Conservation (phyloP, 805 yeast genomes). For the Candida arabinofermentans region DNA sequence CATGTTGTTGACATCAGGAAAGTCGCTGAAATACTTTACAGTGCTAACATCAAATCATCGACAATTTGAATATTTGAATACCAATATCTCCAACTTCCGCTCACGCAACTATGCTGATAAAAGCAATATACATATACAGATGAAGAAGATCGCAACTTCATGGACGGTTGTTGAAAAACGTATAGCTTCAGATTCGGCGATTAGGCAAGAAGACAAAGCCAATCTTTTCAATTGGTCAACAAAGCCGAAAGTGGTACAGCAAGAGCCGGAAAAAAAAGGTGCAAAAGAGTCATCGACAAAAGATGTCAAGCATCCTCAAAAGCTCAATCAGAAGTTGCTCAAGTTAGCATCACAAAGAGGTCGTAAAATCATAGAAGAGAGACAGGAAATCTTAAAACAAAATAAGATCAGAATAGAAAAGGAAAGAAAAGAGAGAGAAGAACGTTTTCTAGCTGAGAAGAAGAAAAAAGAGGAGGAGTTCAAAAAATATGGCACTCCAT, state of each 20-base stretch:
- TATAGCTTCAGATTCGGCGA: conserved; percentile 8
- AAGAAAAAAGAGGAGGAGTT: conserved; percentile 19
- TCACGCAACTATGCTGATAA: conserved; percentile 16
- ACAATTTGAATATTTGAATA: neutral
- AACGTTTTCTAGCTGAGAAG: conserved; percentile 15
- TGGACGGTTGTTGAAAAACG: conserved; percentile 30
- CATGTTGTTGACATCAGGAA: conserved; percentile 1
- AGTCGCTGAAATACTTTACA: conserved; percentile 10
- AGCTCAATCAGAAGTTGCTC: conserved; percentile 20
- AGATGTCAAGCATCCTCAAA: conserved; percentile 5
- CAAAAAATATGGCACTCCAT: conserved; percentile 15
- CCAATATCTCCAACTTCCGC: conserved; percentile 13
- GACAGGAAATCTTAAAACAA: conserved; percentile 13
- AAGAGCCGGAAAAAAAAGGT: conserved; percentile 1
- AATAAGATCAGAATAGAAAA: conserved; percentile 11
- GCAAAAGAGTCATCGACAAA: neutral
- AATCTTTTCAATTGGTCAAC: conserved; percentile 20
- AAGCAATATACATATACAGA: conserved; percentile 10
- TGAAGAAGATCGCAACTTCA: conserved; percentile 11
- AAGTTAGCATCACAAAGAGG: conserved; percentile 17
- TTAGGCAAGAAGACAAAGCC: conserved; percentile 2
- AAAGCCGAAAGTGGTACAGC: conserved; percentile 2
- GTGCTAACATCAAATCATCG: conserved; percentile 9
- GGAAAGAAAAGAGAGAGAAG: conserved; percentile 23
- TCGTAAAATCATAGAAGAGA: conserved; percentile 19